A percentile compares a stretch with the other conserved stretches of the same genome.
Evolutionary conservation across 768 basidiomycete genomes (phyloP).

Genomic region (Serendipita sp.): DNA sequence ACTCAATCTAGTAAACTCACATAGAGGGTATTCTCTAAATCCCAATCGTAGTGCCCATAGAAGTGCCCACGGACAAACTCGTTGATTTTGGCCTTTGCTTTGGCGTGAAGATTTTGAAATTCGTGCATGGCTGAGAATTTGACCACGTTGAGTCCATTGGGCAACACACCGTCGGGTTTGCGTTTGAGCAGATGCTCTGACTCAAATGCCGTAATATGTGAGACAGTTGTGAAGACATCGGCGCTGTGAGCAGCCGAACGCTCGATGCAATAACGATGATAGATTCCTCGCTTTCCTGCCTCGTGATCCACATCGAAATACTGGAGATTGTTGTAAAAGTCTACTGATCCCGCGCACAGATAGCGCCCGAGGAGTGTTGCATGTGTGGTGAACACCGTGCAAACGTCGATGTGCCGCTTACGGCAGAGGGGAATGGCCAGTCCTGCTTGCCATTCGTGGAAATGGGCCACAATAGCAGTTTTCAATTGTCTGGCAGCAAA

Average conservation of each 20-base stretch:
- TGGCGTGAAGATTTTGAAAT: constrained; percentile 90
- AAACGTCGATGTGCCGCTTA: constrained; percentile 94
- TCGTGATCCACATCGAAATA: constrained; percentile 99
- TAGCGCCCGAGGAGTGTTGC: constrained; percentile 97
- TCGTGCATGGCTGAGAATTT: constrained; percentile 99
- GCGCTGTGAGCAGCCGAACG: constrained; percentile 87
- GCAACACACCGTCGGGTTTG: constrained; percentile 92
- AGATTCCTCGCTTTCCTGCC: constrained; percentile 97
- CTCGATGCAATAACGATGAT: constrained; percentile 97
- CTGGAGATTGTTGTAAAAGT: constrained; percentile 98
- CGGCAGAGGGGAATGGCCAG: constrained; percentile 88
- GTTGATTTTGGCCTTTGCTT: constrained; percentile 92
- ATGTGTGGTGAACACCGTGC: constrained; percentile 97
- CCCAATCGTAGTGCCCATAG: constrained; percentile 94
- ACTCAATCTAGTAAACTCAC: constrained; percentile 26
- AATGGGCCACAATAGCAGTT: constrained; percentile 88
- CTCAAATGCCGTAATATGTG: constrained; percentile 97
- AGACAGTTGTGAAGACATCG: constrained; percentile 96
- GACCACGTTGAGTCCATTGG: constrained; percentile 95
- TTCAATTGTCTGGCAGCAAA: constrained; percentile 66
- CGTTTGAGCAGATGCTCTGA: constrained; percentile 90
- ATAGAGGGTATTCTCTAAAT: constrained; percentile 82
- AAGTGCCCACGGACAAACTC: constrained; percentile 97
- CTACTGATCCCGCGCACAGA: constrained; percentile 93
- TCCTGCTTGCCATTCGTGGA: constrained; percentile 99